A percentile compares a stretch with the other conserved stretches of the same genome.
phyloP scores from a whole-genome alignment of 257 asterid species.

The Voacanga thouarsii region DNA sequence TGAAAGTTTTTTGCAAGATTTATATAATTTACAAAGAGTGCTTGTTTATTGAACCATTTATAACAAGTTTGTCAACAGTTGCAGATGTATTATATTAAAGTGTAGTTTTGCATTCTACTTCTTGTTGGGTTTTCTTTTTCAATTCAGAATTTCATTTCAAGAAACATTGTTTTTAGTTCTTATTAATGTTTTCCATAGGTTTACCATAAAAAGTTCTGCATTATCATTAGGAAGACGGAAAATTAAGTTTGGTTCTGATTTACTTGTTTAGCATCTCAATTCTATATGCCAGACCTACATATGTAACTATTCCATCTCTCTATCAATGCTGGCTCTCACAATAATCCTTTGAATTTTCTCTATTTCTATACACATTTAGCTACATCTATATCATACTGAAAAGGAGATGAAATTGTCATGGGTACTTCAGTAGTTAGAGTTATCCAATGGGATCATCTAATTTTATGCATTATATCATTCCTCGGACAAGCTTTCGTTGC shows the following conservation, averaged over 20 bases:
- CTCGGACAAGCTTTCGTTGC: not conserved
- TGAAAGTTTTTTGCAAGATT: not conserved
- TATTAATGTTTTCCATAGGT: not conserved
- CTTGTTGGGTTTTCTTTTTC: not conserved
- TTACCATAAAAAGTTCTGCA: not conserved
- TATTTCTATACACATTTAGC: not conserved
- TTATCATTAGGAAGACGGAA: not conserved
- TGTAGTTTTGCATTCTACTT: not conserved
- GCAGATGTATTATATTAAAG: not conserved
- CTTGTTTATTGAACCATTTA: not conserved
- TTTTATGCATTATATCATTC: not conserved
- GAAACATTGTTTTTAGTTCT: not conserved
- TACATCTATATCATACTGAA: not conserved
- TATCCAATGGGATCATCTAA: not conserved
- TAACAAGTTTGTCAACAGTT: not conserved
- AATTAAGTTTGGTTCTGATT: not conserved
- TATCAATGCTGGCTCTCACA: not conserved
- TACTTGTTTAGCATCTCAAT: not conserved
- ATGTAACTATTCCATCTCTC: not conserved
- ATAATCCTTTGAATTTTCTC: not conserved
- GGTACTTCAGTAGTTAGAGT: too few relatives aligned
- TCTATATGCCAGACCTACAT: not conserved
- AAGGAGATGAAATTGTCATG: not conserved
- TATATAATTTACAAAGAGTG: not conserved
- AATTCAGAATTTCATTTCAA: not conserved